Percentiles rank a stretch among this genome's conserved stretches.
These are phyloP conservation scores for Paraphoma sp. DNA, from an alignment of 2,329 filamentous ascomycete genomes.

Conservation along the genomic window DNA sequence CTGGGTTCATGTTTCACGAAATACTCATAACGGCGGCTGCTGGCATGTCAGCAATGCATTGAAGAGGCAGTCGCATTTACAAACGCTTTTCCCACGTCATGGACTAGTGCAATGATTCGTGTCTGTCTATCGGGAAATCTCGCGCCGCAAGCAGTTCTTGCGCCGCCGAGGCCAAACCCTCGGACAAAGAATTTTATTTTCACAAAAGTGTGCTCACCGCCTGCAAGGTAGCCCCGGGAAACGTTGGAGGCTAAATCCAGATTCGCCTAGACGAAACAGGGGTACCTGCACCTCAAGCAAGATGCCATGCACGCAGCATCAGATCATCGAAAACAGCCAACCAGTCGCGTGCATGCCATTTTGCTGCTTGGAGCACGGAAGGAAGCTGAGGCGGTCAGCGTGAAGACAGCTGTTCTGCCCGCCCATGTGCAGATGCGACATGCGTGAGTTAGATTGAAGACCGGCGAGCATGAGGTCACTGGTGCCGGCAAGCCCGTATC, in stretches of 20 bases:
- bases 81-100: neutral
- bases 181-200: conserved; percentile 23
- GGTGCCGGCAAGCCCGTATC: conserved; percentile 12
- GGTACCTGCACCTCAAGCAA: conserved; percentile 31
- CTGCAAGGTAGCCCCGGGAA: conserved; percentile 25
- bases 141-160: conserved; percentile 2
- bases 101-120: neutral
- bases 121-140: conserved; percentile 11
- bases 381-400: conserved; percentile 40
- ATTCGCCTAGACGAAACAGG: conserved; percentile 35
- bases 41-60: neutral
- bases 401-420: conserved; percentile 22
- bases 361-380: conserved; percentile 21
- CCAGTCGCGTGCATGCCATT: conserved; percentile 24
- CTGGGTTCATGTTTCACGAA: conserved; percentile 34
- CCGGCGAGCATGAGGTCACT: conserved; percentile 22
- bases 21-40: conserved; percentile 21
- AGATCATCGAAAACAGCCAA: conserved; percentile 33
- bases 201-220: conserved; percentile 40
- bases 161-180: conserved; percentile 24
- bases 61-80: conserved; percentile 4
- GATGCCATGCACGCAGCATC: conserved; percentile 43
- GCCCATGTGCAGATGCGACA: conserved; percentile 22
- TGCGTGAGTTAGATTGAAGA: conserved; percentile 11
- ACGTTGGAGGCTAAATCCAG: conserved; percentile 40